A percentile compares a stretch with the other conserved stretches of the same genome.
Conservation (phyloP, 2,329 filamentous ascomycete species). For the Berkeleyomyces basicola region DNA sequence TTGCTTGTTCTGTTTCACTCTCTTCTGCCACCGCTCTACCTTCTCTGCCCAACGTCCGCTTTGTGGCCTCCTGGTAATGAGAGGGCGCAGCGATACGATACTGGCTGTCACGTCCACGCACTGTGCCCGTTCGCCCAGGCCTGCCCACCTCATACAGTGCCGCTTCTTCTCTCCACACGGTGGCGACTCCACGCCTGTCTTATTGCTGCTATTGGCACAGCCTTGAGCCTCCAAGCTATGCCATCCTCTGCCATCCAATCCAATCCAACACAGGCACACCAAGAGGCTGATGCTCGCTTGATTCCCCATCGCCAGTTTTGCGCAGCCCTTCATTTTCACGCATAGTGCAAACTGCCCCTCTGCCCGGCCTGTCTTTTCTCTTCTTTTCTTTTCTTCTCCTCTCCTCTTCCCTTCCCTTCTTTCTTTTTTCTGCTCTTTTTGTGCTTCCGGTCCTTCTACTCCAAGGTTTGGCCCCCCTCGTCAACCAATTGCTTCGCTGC, state of each 20-base stretch:
- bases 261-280: not conserved
- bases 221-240: constrained; percentile 1
- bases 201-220: not conserved
- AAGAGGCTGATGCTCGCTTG: not conserved
- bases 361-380: not conserved
- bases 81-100: too few species aligned
- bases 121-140: not conserved
- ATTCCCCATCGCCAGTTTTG: not conserved
- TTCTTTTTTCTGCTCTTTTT: not conserved
- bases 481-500: too few species aligned
- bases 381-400: not conserved
- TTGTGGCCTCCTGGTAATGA: too few species aligned
- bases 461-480: too few species aligned
- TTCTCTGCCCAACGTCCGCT: too few species aligned
- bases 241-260: not conserved
- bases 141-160: not conserved
- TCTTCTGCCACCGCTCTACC: too few species aligned
- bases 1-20: too few species aligned
- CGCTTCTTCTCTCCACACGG: not conserved
- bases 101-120: not conserved
- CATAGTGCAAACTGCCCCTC: not conserved
- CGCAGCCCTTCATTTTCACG: not conserved
- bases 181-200: not conserved
- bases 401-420: not conserved
- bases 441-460: not conserved